A percentile compares a stretch with the other conserved stretches of the same genome.
These are phyloP conservation scores for Triticum aestivum DNA, from an alignment of 176 grass and related monocot species.

Conservation along the genomic window DNA sequence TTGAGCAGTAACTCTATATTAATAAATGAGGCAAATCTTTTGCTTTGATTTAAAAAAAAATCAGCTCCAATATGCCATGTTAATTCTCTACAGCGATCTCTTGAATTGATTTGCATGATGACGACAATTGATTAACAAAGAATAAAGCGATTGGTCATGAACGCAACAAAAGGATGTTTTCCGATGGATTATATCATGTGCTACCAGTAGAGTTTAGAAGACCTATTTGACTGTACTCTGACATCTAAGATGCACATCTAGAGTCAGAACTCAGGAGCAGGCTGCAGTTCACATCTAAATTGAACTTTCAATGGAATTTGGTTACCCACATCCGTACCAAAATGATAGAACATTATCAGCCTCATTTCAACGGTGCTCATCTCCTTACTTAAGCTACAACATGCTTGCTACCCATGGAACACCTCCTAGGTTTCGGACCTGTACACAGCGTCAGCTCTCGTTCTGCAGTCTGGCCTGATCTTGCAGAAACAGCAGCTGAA, in stretches of 20 bases:
- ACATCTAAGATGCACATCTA: slow-evolving; percentile 19
- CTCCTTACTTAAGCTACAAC: neutral
- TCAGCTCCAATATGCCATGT: too few species aligned
- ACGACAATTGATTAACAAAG: neutral
- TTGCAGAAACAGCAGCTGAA: slow-evolving; percentile 50
- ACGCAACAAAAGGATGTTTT: neutral
- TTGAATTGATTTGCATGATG: neutral
- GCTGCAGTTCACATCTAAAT: slow-evolving; percentile 4
- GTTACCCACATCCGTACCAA: slow-evolving; percentile 10
- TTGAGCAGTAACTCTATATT: too few species aligned
- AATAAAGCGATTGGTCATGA: neutral
- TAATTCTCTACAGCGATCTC: too few species aligned
- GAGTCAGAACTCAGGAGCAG: slow-evolving; percentile 15
- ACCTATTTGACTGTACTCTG: neutral
- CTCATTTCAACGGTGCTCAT: neutral
- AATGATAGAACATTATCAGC: slow-evolving; percentile 9
- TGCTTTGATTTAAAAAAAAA: too few species aligned
- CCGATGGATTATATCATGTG: neutral
- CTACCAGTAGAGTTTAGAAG: neutral
- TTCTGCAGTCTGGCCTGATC: slow-evolving; percentile 44
- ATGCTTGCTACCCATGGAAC: neutral
- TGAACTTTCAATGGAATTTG: neutral
- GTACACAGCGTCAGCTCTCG: slow-evolving; percentile 29
- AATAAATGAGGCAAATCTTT: too few species aligned
- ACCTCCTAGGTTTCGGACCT: neutral